phyloP scores from a whole-genome alignment of 805 yeast species.

The Cyberlindnera euphorbiiphila region DNA sequence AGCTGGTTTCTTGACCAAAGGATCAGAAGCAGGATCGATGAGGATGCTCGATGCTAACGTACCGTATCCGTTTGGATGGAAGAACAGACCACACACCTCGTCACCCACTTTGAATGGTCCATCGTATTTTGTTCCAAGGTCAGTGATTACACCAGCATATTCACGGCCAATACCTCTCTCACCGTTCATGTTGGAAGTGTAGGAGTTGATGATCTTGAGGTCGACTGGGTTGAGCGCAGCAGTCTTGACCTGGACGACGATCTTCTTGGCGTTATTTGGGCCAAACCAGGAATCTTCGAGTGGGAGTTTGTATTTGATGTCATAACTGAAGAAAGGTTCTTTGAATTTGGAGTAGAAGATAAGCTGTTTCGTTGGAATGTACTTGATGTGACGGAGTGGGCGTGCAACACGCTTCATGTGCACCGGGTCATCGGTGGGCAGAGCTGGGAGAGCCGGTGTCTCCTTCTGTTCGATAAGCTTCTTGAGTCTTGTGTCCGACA shows the following conservation, averaged over 20 bases:
- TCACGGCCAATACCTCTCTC: slow-evolving; percentile 70
- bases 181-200: slow-evolving; percentile 46
- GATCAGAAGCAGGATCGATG: slow-evolving; percentile 49
- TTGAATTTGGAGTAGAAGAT: slow-evolving; percentile 38
- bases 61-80: slow-evolving; percentile 53
- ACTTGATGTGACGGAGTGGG: slow-evolving; percentile 47
- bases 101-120: slow-evolving; percentile 50
- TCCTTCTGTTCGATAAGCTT: slow-evolving; percentile 8
- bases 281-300: too few relatives aligned
- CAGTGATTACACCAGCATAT: slow-evolving; percentile 55
- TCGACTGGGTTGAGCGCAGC: slow-evolving; percentile 68
- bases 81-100: slow-evolving; percentile 58
- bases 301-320: slow-evolving; percentile 48
- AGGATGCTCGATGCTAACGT: slow-evolving; percentile 53
- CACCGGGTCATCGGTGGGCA: slow-evolving; percentile 10
- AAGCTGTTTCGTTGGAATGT: slow-evolving; percentile 46
- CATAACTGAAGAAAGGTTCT: slow-evolving; percentile 45
- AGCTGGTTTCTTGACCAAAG: slow-evolving; percentile 43
- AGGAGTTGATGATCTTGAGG: slow-evolving; percentile 53
- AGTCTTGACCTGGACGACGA: slow-evolving; percentile 56
- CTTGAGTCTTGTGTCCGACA: slow-evolving; percentile 10
- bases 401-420: slow-evolving; percentile 37
- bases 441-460: slow-evolving; percentile 7
- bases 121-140: slow-evolving; percentile 45
- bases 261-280: slow-evolving; percentile 30